These are phyloP conservation scores for Stagonosporopsis tanaceti DNA, from an alignment of 2,329 filamentous ascomycete genomes.

Conservation along the genomic window DNA sequence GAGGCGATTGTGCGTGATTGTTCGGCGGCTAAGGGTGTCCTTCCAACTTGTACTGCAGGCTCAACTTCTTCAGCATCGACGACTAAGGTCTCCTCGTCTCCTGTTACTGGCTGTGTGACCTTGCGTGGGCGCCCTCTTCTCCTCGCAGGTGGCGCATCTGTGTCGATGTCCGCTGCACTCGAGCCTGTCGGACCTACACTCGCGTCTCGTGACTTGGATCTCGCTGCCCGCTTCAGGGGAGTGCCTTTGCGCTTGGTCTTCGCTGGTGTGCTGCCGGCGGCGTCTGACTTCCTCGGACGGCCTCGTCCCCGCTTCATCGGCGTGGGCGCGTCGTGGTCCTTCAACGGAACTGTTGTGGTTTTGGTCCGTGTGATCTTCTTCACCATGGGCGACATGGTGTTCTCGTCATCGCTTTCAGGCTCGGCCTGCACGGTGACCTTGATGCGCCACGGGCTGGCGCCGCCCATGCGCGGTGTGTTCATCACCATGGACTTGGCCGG, in stretches of 20 bases:
- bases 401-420: constrained; percentile 47
- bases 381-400: constrained; percentile 41
- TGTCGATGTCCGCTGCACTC: constrained; percentile 35
- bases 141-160: constrained; percentile 40
- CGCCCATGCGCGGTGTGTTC: constrained; percentile 49
- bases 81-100: constrained; percentile 27
- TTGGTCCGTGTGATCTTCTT: constrained; percentile 39
- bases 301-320: constrained; percentile 49
- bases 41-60: background rate
- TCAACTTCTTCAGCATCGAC: constrained; percentile 6
- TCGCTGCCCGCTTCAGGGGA: constrained; percentile 40
- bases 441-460: constrained; percentile 58
- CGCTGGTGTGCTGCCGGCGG: constrained; percentile 23
- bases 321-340: constrained; percentile 48
- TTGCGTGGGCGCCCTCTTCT: constrained; percentile 46
- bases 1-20: constrained; percentile 11
- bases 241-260: constrained; percentile 46
- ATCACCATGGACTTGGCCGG: constrained; percentile 57
- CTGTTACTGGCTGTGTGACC: constrained; percentile 31
- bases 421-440: constrained; percentile 61
- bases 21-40: constrained; percentile 15
- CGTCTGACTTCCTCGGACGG: constrained; percentile 48
- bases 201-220: constrained; percentile 31
- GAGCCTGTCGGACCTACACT: constrained; percentile 29
- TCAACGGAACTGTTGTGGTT: constrained; percentile 54